These are phyloP conservation scores for Scleromitrula shiraiana DNA, from an alignment of 2,329 filamentous ascomycete species.

Conservation along the genomic window DNA sequence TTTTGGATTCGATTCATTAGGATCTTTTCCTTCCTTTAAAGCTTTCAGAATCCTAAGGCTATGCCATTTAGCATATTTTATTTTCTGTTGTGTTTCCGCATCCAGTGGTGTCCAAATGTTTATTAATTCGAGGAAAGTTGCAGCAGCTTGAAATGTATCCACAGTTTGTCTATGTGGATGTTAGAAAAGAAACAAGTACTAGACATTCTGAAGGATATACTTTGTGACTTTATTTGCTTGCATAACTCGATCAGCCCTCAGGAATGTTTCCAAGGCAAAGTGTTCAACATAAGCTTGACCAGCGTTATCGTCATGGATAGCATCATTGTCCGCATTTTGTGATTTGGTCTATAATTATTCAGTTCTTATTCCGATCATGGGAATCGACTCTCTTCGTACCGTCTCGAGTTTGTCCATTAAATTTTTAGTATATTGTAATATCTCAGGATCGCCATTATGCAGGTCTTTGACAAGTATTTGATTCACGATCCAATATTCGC, in stretches of 20 bases:
- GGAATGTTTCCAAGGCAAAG: constrained; percentile 83
- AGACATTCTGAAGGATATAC: constrained; percentile 47
- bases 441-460: constrained; percentile 70
- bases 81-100: constrained; percentile 71
- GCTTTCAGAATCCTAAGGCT: constrained; percentile 85
- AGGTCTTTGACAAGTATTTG: constrained; percentile 77
- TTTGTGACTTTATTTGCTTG: constrained; percentile 75
- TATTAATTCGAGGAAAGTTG: constrained; percentile 83
- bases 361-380: background rate
- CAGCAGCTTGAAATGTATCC: constrained; percentile 86
- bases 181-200: background rate
- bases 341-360: constrained; percentile 50
- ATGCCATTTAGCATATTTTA: constrained; percentile 96
- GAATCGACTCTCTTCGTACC: constrained; percentile 34
- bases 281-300: constrained; percentile 91
- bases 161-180: constrained; percentile 56
- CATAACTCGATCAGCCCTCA: constrained; percentile 74
- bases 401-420: constrained; percentile 89
- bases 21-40: constrained; percentile 82
- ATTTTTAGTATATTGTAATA: constrained; percentile 68
- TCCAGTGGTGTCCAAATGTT: constrained; percentile 76
- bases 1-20: constrained; percentile 81
- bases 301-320: constrained; percentile 74
- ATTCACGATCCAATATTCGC: constrained; percentile 87
- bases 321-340: constrained; percentile 68